Percentiles rank a stretch among this genome's conserved stretches.
Evolutionary conservation across 495 filamentous ascomycete species (phyloP).

Genomic region (Corynascus novoguineensis): DNA sequence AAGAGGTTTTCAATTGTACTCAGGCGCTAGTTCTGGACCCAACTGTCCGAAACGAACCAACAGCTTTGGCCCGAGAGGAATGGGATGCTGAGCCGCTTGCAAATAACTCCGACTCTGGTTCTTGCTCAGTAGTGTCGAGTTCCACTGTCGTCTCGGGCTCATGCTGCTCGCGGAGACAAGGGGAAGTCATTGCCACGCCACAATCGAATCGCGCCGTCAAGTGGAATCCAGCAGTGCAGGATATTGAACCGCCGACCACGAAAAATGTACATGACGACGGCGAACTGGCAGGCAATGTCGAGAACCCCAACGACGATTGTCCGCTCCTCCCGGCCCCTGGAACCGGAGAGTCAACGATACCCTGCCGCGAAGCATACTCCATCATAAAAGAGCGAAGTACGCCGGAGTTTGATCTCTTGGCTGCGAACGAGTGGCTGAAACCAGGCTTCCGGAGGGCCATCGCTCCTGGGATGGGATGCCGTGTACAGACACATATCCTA

Average conservation of each 20-base stretch:
- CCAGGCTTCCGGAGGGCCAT: slow-evolving; percentile 22
- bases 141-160: too few species aligned
- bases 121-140: too few species aligned
- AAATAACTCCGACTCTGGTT: too few species aligned
- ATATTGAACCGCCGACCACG: background rate
- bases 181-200: too few species aligned
- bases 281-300: background rate
- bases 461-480: slow-evolving; percentile 21
- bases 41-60: too few species aligned
- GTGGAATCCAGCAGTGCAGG: too few species aligned
- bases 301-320: slow-evolving; percentile 10
- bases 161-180: too few species aligned
- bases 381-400: slow-evolving; percentile 19
- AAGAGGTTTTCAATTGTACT: background rate
- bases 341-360: slow-evolving; percentile 26
- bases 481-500: slow-evolving; percentile 27
- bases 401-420: slow-evolving; percentile 17
- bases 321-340: slow-evolving; percentile 15
- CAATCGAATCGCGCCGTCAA: too few species aligned
- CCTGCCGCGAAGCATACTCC: slow-evolving; percentile 23
- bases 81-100: too few species aligned
- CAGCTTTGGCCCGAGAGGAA: too few species aligned
- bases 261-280: background rate
- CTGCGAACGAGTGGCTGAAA: slow-evolving; percentile 20
- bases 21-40: too few species aligned